A percentile compares a stretch with the other conserved stretches of the same genome.
These are phyloP conservation scores for Phytomonas francai DNA, from an alignment of 208 protist species.

Conservation along the genomic window DNA sequence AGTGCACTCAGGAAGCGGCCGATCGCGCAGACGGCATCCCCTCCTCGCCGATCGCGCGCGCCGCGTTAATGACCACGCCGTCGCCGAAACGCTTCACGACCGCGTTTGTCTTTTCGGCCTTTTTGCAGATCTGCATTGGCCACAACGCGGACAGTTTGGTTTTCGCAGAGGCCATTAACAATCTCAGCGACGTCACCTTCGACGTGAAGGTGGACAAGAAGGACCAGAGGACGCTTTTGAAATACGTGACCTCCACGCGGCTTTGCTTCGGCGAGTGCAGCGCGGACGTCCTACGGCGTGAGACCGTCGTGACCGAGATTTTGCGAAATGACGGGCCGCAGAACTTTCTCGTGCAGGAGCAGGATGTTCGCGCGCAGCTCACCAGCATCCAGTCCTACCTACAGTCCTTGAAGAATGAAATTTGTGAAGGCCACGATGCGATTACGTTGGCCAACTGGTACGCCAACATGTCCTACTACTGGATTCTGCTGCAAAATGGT, in stretches of 20 bases:
- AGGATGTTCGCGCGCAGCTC: constrained; percentile 40
- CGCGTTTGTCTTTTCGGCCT: constrained; percentile 57
- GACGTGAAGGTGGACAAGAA: constrained; percentile 27
- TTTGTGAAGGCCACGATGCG: constrained; percentile 73
- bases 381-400: constrained; percentile 56
- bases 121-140: constrained; percentile 73
- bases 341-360: constrained; percentile 51
- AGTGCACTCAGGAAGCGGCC: constrained; percentile 33
- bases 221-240: constrained; percentile 60
- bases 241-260: constrained; percentile 62
- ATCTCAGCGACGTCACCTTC: constrained; percentile 67
- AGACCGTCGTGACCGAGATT: constrained; percentile 52
- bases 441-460: constrained; percentile 82
- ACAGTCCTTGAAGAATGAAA: constrained; percentile 58
- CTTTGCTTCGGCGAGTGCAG: constrained; percentile 83
- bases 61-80: constrained; percentile 2
- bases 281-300: constrained; percentile 58
- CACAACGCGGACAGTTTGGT: constrained; percentile 73
- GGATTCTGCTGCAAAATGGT: constrained; percentile 46
- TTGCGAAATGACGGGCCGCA: constrained; percentile 50
- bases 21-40: not conserved
- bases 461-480: constrained; percentile 73
- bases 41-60: constrained; percentile 17
- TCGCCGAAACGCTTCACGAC: constrained; percentile 40
- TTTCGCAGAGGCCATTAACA: constrained; percentile 53